phyloP scores from a whole-genome alignment of 805 yeast species.

The Ogataea pini region DNA sequence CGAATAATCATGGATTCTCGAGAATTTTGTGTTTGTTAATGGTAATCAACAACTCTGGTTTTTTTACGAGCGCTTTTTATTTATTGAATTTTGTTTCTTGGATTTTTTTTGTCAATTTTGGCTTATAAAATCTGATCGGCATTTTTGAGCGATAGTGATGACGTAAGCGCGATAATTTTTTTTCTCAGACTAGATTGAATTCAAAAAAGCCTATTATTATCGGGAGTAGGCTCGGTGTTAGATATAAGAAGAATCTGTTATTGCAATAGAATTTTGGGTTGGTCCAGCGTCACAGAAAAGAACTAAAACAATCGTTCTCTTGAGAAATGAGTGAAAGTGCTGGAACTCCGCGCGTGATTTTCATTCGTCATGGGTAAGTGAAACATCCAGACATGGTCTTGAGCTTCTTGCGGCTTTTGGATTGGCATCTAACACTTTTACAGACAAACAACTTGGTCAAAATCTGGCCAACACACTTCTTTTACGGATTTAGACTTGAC shows the following conservation, averaged over 20 bases:
- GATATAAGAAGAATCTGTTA: not conserved
- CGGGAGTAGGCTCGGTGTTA: not conserved
- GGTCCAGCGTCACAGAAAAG: not conserved
- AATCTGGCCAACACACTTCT: constrained; percentile 90
- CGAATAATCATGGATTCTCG: no score
- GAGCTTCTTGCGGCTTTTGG: not conserved
- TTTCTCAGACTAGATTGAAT: not conserved
- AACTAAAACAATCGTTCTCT: not conserved
- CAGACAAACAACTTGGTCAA: constrained; percentile 94
- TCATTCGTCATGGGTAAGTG: constrained; percentile 70
- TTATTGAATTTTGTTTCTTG: no score
- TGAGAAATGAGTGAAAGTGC: constrained; percentile 2
- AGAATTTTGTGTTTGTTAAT: not conserved
- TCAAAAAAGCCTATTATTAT: constrained; percentile 1
- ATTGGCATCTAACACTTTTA: not conserved
- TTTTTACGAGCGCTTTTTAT: no score
- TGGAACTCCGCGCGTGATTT: constrained; percentile 63
- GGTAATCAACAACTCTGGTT: not conserved
- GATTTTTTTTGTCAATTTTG: not conserved
- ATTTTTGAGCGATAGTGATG: not conserved
- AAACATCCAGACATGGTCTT: not conserved
- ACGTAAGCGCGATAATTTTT: not conserved
- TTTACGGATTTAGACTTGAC: constrained; percentile 80
- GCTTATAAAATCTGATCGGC: not conserved
- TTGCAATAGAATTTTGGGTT: not conserved